A percentile compares a stretch with the other conserved stretches of the same genome.
Conservation (phyloP, 768 basidiomycete species). For the Pisolithus albus region DNA sequence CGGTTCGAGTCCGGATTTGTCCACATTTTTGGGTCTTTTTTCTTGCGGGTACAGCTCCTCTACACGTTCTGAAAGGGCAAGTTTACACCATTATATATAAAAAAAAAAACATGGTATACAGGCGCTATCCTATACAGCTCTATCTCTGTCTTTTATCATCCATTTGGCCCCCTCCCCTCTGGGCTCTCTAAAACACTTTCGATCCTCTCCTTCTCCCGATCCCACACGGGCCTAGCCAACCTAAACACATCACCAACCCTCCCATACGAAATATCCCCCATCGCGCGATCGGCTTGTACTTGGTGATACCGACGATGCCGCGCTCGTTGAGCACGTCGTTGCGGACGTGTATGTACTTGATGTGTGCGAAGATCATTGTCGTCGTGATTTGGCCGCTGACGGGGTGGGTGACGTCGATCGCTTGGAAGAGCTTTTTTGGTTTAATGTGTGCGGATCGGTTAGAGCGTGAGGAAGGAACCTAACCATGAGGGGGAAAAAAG, state of each 20-base stretch:
- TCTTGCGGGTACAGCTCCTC: neutral
- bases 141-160: too few relatives aligned
- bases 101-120: too few relatives aligned
- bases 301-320: conserved; percentile 30
- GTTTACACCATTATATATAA: too few relatives aligned
- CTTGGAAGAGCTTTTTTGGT: conserved; percentile 21
- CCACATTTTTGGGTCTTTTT: conserved; percentile 19
- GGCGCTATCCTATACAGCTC: too few relatives aligned
- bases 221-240: conserved; percentile 19
- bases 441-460: conserved; percentile 4
- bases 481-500: too few relatives aligned
- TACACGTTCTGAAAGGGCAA: too few relatives aligned
- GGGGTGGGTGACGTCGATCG: conserved; percentile 28
- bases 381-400: conserved; percentile 17
- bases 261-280: conserved; percentile 34
- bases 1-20: conserved; percentile 36
- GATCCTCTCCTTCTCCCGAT: conserved; percentile 13
- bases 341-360: conserved; percentile 38
- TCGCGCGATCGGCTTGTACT: conserved; percentile 31
- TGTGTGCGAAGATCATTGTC: conserved; percentile 32
- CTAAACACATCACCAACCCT: conserved; percentile 24
- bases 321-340: conserved; percentile 32
- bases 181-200: conserved; percentile 2
- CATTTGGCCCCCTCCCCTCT: too few relatives aligned
- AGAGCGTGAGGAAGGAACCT: neutral